A percentile compares a stretch with the other conserved stretches of the same genome.
These are phyloP conservation scores for Botrytis porri DNA, from an alignment of 2,329 filamentous ascomycete species.

Conservation along the genomic window DNA sequence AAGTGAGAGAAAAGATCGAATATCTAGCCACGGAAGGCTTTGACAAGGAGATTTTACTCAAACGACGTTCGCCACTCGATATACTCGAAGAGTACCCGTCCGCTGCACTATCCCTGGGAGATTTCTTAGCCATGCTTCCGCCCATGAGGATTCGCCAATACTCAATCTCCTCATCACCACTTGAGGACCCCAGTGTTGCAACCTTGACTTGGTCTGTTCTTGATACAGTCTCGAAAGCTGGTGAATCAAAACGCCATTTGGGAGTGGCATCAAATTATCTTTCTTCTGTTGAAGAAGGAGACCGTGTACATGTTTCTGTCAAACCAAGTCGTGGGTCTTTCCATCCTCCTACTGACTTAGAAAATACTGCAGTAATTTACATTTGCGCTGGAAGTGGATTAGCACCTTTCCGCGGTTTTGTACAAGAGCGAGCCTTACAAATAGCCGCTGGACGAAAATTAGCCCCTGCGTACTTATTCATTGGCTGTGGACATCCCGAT, in stretches of 20 bases:
- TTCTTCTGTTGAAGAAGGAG: constrained; percentile 40
- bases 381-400: constrained; percentile 39
- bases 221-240: constrained; percentile 44
- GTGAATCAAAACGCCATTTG: constrained; percentile 39
- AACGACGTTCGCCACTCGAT: constrained; percentile 63
- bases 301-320: constrained; percentile 42
- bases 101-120: constrained; percentile 59
- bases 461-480: constrained; percentile 44
- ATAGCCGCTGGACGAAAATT: constrained; percentile 18
- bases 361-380: constrained; percentile 38
- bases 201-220: constrained; percentile 61
- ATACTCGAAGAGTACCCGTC: constrained; percentile 62
- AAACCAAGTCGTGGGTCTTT: constrained; percentile 41
- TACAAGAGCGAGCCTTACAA: constrained; percentile 36
- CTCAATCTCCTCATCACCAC: constrained; percentile 73
- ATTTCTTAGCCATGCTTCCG: constrained; percentile 69
- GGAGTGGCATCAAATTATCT: constrained; percentile 51
- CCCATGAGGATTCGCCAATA: constrained; percentile 78
- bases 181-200: constrained; percentile 61
- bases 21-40: constrained; percentile 39
- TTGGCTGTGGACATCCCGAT: constrained; percentile 45
- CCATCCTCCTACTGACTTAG: constrained; percentile 29
- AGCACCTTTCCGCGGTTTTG: constrained; percentile 27
- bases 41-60: constrained; percentile 39
- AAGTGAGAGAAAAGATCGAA: constrained; percentile 43